Evolutionary conservation across 305 asterid genomes (phyloP), one percentile per base, ranked within the genome.

Genomic region (Withania somnifera): DNA sequence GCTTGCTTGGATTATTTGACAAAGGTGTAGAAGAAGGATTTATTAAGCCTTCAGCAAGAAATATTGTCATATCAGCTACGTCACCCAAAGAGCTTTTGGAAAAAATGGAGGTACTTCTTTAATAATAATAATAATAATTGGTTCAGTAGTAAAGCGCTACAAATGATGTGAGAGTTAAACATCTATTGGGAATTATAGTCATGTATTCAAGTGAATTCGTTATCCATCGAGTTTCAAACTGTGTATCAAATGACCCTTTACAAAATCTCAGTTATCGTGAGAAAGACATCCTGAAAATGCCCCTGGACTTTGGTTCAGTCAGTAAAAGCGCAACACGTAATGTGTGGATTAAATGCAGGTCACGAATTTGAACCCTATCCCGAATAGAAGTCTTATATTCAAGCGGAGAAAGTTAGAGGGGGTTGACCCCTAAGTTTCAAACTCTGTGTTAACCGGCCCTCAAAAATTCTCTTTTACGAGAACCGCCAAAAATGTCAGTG

Each of bases 11-110:
- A 38, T 84, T 92, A 83, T 91, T 92, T 38, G 93, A 92, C 86
- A 90, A 90, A 86, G 92, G 90, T 32, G 95, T 92, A 47, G 91
- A 89, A 83, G 95, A 91, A 82, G 97, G 93, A 63, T 92, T 92
- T 77, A 91, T 92, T 81, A 86, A 84, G 56, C 85, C 87, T 5
- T 83, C 90, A 14, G 93, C 90, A 2, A 88, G 95, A 84, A 79
- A 88, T 47, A 92, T 91, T 81, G 91, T 89, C 56, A 83, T 90
- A 77, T 89, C 95, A 73, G 95, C 95, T 77, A 77, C 84, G 30
- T 88, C 88, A 73, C 85, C 93, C 50, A 83, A 38, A 83, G 94
- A 91, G 83, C 89, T 92, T 19, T 75, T 91, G 79, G 66, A 86
- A 60, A 90, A 91, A 85, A 90, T 92, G 93, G 92, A 92, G 93